Base-by-base conservation (phyloP, 331 rosid genomes). In the Cydonia oblonga region DNA sequence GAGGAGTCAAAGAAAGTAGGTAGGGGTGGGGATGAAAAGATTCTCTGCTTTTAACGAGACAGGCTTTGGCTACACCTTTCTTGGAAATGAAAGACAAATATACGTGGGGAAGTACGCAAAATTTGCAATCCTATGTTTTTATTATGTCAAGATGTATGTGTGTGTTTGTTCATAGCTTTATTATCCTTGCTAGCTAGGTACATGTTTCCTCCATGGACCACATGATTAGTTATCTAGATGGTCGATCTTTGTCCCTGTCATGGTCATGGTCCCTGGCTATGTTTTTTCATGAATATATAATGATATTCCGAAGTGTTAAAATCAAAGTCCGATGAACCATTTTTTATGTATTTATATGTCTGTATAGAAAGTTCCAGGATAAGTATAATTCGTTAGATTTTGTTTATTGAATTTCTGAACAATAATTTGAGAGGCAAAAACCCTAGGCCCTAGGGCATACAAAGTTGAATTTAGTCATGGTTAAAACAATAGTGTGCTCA, bases 61-160 rank as follows among this genome's bases (percentile, higher is more conserved):
- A 72, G 78, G 54, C 71, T 70, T 69, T 79, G 40, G 84, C 69
- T 2, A 24, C 57, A 25, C 85, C 76, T 87, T 89, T 90, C 87
- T 91, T 81, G 99, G 99, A 80, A 95, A 89, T 95, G 99, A 87
- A 88, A 91, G 92, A 79, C 68, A 84, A 28, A 80, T 16, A 81
- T 80, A 60, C 72, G 86, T 87, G 82, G 88, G 84, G 71, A 86
- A 82, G 65, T 87, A 79, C 93, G 91, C 96, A 28, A 35, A 35
- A 35, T 78, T 85, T 68, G 72, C 69, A 20, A 79, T 83, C 83
- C 85, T 69, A 86, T 85, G 79, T 79, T 81, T 75, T 49, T 49
- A 0, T 16, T 67, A 66, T 64, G 30, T 64, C 53, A 29, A 11
- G 33, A 19, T 63, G n/a, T 33, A 26, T 61, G 3, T 66, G 7